phyloP scores from a whole-genome alignment of 768 basidiomycete genomes.

The Goffeauzyma gilvescens region DNA sequence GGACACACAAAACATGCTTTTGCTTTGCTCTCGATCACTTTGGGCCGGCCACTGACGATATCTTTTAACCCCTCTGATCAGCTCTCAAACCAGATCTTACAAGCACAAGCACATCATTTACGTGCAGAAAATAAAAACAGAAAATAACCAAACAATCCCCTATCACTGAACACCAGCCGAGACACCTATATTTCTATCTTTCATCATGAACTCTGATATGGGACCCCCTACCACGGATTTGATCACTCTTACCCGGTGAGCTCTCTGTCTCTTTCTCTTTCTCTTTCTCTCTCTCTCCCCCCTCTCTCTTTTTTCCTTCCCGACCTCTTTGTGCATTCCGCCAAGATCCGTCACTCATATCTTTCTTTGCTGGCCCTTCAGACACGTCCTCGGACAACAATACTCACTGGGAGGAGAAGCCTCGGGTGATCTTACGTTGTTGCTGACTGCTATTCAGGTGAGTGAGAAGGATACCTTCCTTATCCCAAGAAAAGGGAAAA shows the following conservation, averaged over 20 bases:
- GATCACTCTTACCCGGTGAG: slow-evolving; percentile 78
- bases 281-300: too few species aligned
- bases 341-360: background rate
- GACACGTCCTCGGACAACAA: slow-evolving; percentile 77
- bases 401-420: slow-evolving; percentile 60
- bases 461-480: slow-evolving; percentile 28
- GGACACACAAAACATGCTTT: too few species aligned
- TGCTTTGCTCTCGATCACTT: too few species aligned
- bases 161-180: too few species aligned
- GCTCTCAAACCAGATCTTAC: background rate
- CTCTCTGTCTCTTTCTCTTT: too few species aligned
- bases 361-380: slow-evolving; percentile 23
- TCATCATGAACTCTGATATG: too few species aligned
- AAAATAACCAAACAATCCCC: too few species aligned
- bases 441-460: slow-evolving; percentile 87
- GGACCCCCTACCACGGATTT: slow-evolving; percentile 69
- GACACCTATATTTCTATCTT: too few species aligned
- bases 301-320: background rate
- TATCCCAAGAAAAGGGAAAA: too few species aligned
- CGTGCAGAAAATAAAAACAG: background rate
- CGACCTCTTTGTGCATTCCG: background rate
- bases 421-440: slow-evolving; percentile 81
- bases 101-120: background rate
- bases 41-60: too few species aligned
- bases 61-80: background rate